Evolutionary conservation across 2,329 filamentous ascomycete genomes (phyloP), one percentile per base, ranked within the genome.

Genomic region (Myriosclerotinia curreyana): DNA sequence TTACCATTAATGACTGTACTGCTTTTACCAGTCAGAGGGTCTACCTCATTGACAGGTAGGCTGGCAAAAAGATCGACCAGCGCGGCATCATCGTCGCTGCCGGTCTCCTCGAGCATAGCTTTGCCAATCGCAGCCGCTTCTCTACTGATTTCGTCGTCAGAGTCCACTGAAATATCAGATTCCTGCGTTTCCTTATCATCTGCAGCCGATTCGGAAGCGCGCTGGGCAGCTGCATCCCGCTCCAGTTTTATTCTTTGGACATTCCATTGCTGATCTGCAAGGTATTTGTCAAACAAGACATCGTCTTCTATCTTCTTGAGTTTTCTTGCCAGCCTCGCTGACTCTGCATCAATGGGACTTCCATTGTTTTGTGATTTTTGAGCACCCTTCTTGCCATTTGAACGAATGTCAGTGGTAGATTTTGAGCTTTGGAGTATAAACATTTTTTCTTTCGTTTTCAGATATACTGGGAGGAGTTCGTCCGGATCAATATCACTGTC

Each of bases 271-370:
- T 83, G 79, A 64, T 90, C 85, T 5, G 88, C 90, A 42, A 83
- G 75, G 53, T 82, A 79, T 64, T 82, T 83, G 72, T 94, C 90
- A 71, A 93, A 92, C 3, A 94, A 77, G 20, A 92, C 80, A 72
- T 94, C 90, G 34, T 85, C 88, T 71, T 95, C 89, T 50, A 97
- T 91, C 66, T 84, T 84, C 46, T 86, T 82, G 48, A 97, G 78
- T 73, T 93, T 96, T 20, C 87, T 86, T 49, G 88, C 81, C 2
- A 96, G 76, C 70, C 87, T 91, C 12, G 83, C 82, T 51, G 86
- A 79, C 66, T 85, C 82, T 20, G 68, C 61, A 52, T 71, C 64
- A 52, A 63, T 68, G 9, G 68, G 59, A 9, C 58, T 61, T 20
- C 62, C 64, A 38, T 54, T 58, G 11, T 58, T 51, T 34, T 69